Conservation (phyloP, 2,329 filamentous ascomycete species). For the Ophiocordyceps camponoti-floridani region DNA sequence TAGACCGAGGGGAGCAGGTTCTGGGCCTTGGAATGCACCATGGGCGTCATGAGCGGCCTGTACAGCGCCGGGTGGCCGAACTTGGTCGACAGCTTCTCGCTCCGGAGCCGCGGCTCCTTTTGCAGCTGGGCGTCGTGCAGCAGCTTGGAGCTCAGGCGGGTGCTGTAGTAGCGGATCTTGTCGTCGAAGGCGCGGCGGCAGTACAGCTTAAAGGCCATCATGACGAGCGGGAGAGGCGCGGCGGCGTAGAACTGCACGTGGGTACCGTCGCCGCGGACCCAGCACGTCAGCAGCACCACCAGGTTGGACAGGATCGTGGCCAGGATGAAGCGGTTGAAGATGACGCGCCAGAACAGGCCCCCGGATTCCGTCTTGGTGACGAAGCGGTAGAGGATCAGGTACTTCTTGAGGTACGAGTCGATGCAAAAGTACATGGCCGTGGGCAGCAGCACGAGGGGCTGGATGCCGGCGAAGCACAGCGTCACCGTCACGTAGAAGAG, state of each 20-base stretch:
- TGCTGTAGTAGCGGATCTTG: slow-evolving; percentile 66
- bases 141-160: slow-evolving; percentile 33
- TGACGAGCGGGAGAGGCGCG: slow-evolving; percentile 57
- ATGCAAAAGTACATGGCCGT: slow-evolving; percentile 79
- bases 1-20: slow-evolving; percentile 78
- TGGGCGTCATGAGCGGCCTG: slow-evolving; percentile 76
- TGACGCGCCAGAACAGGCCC: slow-evolving; percentile 75
- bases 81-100: slow-evolving; percentile 52
- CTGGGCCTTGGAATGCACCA: slow-evolving; percentile 85
- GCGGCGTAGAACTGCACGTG: slow-evolving; percentile 47
- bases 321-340: slow-evolving; percentile 89
- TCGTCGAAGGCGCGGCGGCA: slow-evolving; percentile 61
- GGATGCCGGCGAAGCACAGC: slow-evolving; percentile 66
- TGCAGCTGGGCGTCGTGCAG: slow-evolving; percentile 24
- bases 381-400: slow-evolving; percentile 84
- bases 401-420: slow-evolving; percentile 87
- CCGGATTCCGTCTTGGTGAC: slow-evolving; percentile 94
- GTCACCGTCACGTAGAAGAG: slow-evolving; percentile 85
- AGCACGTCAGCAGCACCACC: slow-evolving; percentile 60
- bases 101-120: slow-evolving; percentile 36
- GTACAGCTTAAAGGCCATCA: slow-evolving; percentile 74
- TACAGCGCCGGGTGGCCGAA: slow-evolving; percentile 89
- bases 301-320: slow-evolving; percentile 61
- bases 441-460: slow-evolving; percentile 73
- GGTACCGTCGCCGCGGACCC: slow-evolving; percentile 44